These are phyloP conservation scores for Neurospora terricola DNA, from an alignment of 495 filamentous ascomycete genomes.

Conservation along the genomic window DNA sequence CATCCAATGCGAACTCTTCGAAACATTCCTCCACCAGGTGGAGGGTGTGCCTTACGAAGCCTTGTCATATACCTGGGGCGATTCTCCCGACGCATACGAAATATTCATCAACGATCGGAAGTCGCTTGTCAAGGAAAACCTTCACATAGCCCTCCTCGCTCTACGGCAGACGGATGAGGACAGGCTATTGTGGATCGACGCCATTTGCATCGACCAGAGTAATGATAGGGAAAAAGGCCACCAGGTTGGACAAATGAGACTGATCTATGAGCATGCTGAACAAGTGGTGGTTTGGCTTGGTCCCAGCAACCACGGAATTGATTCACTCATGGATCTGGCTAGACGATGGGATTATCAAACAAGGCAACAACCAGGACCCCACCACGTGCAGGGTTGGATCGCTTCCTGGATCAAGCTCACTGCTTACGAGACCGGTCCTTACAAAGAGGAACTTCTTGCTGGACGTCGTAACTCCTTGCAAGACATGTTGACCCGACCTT, in stretches of 20 bases:
- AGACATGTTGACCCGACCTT: background rate
- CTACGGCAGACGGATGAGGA: background rate
- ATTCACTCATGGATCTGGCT: too few species aligned
- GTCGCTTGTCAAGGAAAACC: slow-evolving; percentile 2
- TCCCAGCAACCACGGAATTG: too few species aligned
- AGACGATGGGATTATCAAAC: too few species aligned
- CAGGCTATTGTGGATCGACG: slow-evolving; percentile 12
- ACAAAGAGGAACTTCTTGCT: too few species aligned
- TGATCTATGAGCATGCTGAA: too few species aligned
- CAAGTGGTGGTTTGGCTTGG: too few species aligned
- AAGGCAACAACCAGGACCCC: too few species aligned
- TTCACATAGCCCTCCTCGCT: background rate
- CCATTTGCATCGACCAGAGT: background rate
- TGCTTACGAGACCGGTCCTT: too few species aligned
- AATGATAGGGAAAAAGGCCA: slow-evolving; percentile 6
- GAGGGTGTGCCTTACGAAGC: slow-evolving; percentile 16
- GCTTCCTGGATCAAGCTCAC: background rate
- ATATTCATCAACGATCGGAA: too few species aligned
- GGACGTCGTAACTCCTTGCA: too few species aligned
- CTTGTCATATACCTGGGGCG: slow-evolving; percentile 25
- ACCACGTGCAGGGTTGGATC: too few species aligned
- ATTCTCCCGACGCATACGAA: too few species aligned
- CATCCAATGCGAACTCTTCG: slow-evolving; percentile 3
- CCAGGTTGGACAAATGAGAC: slow-evolving; percentile 1
- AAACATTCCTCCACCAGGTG: background rate